phyloP scores from a whole-genome alignment of 768 basidiomycete genomes.

The Tricholoma bakamatsutake region DNA sequence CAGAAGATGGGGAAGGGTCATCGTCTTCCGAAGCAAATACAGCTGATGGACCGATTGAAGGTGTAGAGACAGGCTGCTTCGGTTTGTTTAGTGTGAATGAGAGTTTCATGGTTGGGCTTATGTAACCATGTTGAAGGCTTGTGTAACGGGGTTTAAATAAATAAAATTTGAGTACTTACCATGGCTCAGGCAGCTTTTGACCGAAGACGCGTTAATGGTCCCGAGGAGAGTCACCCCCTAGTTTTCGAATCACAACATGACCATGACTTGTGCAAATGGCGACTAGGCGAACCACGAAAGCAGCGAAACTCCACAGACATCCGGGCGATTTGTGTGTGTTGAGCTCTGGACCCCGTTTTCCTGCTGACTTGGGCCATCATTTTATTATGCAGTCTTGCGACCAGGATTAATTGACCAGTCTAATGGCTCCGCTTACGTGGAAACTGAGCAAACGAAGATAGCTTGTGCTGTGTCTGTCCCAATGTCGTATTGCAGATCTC shows the following conservation, averaged over 20 bases:
- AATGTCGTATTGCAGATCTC: not conserved
- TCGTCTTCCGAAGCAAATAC: conserved; percentile 63
- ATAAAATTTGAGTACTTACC: conserved; percentile 2
- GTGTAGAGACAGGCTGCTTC: conserved; percentile 39
- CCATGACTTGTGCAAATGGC: conserved; percentile 20
- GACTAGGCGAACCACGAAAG: conserved; percentile 34
- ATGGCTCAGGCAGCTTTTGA: conserved; percentile 65
- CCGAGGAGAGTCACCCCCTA: conserved; percentile 75
- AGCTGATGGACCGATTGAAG: conserved; percentile 51
- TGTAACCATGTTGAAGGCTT: conserved; percentile 13
- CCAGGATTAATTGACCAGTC: conserved; percentile 90
- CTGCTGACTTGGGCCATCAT: not conserved
- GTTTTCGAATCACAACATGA: conserved; percentile 42
- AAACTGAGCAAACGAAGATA: conserved; percentile 86
- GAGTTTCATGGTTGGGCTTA: conserved; percentile 61
- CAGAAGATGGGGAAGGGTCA: conserved; percentile 42
- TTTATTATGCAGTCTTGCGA: conserved; percentile 60
- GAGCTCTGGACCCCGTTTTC: not conserved
- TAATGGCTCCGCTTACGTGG: conserved; percentile 95
- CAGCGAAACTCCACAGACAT: conserved; percentile 58
- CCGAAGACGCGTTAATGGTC: conserved; percentile 85
- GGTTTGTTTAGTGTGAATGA: conserved; percentile 78
- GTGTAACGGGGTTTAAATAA: conserved; percentile 32
- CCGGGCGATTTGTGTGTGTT: conserved; percentile 74
- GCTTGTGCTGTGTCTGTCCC: conserved; percentile 88